Conservation (phyloP, 2,329 filamentous ascomycete species). For the Cryphonectria japonica region DNA sequence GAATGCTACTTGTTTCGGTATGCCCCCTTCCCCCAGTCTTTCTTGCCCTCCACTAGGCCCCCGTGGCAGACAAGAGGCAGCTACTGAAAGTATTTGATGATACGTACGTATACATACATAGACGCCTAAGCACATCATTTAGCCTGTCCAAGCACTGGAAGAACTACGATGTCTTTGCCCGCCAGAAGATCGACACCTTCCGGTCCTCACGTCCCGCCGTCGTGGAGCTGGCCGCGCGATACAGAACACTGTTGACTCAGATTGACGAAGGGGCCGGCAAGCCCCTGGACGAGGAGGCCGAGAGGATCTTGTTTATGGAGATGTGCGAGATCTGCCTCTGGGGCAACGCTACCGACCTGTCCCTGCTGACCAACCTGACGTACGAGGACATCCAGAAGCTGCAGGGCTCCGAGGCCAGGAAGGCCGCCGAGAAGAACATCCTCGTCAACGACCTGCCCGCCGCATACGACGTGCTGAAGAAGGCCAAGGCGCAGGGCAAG, state of each 20-base stretch:
- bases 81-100: not conserved
- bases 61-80: not conserved
- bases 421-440: slow-evolving; percentile 88
- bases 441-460: slow-evolving; percentile 77
- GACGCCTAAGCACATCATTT: slow-evolving; percentile 82
- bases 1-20: slow-evolving; percentile 94
- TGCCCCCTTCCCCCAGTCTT: not conserved
- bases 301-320: slow-evolving; percentile 81
- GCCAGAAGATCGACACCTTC: slow-evolving; percentile 91
- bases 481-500: slow-evolving; percentile 34
- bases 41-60: not conserved
- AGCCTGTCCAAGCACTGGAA: slow-evolving; percentile 81
- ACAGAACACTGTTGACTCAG: slow-evolving; percentile 66
- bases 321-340: slow-evolving; percentile 97
- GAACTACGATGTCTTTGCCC: slow-evolving; percentile 83
- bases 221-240: slow-evolving; percentile 47
- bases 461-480: slow-evolving; percentile 36
- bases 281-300: slow-evolving; percentile 65
- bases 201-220: slow-evolving; percentile 80
- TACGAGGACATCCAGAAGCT: slow-evolving; percentile 98
- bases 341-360: slow-evolving; percentile 96
- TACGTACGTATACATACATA: slow-evolving; percentile 20
- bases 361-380: slow-evolving; percentile 83
- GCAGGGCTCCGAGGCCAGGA: slow-evolving; percentile 85
- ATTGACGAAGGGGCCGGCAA: slow-evolving; percentile 59